These are phyloP conservation scores for Isoetes taiwanensis DNA, from an alignment of 75 land plant species.

Conservation along the genomic window DNA sequence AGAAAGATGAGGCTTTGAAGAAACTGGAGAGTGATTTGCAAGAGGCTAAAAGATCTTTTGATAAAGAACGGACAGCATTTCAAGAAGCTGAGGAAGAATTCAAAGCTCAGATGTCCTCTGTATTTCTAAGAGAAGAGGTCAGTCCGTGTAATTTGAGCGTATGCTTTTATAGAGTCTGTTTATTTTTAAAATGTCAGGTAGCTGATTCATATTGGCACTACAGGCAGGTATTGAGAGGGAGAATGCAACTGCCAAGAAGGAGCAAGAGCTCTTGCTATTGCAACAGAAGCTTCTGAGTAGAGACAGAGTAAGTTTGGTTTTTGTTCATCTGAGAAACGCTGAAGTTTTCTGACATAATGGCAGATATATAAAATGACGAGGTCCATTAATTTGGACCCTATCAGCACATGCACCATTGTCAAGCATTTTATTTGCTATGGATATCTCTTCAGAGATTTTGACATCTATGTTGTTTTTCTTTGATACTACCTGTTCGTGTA, in stretches of 20 bases:
- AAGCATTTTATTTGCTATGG: too few species aligned
- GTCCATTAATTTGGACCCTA: too few species aligned
- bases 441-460: too few species aligned
- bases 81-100: constrained; percentile 54
- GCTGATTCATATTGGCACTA: constrained; percentile 7
- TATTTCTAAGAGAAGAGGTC: constrained; percentile 62
- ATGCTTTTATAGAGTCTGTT: background rate
- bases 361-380: too few species aligned
- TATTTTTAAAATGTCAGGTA: background rate
- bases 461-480: too few species aligned
- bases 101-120: constrained; percentile 22
- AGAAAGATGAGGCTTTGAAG: constrained; percentile 41
- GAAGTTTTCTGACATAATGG: too few species aligned
- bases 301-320: constrained; percentile 39
- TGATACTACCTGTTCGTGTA: too few species aligned
- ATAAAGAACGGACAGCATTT: constrained; percentile 23
- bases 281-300: constrained; percentile 56
- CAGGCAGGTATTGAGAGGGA: constrained; percentile 40
- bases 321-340: too few species aligned
- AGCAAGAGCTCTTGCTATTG: constrained; percentile 39
- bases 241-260: constrained; percentile 33
- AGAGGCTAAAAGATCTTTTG: constrained; percentile 40
- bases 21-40: constrained; percentile 49
- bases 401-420: too few species aligned
- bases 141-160: background rate